Conservation (phyloP, 305 asterid species). For the Stenogyne calaminthoides region DNA sequence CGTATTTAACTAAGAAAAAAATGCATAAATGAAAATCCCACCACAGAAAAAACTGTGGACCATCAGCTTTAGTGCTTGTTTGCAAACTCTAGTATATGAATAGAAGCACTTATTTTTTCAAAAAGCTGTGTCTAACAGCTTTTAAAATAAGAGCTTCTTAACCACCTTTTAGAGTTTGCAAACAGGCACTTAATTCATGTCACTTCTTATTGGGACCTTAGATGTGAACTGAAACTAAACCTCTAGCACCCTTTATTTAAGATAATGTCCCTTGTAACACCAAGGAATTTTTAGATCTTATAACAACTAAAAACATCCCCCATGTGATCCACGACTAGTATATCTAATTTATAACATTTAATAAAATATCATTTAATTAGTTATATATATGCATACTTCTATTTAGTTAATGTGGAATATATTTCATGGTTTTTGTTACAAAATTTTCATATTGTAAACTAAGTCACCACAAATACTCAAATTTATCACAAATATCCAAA, state of each 20-base stretch:
- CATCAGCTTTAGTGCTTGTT: too few relatives aligned
- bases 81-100: too few relatives aligned
- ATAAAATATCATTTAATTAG: background rate
- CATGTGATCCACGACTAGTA: background rate
- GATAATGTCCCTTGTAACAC: slow-evolving; percentile 5
- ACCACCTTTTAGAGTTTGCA: too few relatives aligned
- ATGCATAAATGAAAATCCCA: slow-evolving; percentile 19
- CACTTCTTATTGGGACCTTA: slow-evolving; percentile 27
- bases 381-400: background rate
- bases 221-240: slow-evolving; percentile 26
- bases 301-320: background rate
- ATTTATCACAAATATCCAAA: background rate
- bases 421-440: background rate
- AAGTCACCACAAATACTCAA: background rate
- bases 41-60: slow-evolving; percentile 2
- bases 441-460: background rate
- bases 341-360: background rate
- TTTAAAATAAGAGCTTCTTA: too few relatives aligned
- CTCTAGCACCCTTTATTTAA: slow-evolving; percentile 21
- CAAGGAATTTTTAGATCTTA: background rate
- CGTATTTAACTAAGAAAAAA: slow-evolving; percentile 1
- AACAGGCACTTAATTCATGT: slow-evolving; percentile 14
- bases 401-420: background rate
- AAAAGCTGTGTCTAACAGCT: too few relatives aligned
- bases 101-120: too few relatives aligned